Evolutionary conservation across 305 asterid species (phyloP), one percentile per base, ranked within the genome.

Genomic region (Fraxinus floribunda): DNA sequence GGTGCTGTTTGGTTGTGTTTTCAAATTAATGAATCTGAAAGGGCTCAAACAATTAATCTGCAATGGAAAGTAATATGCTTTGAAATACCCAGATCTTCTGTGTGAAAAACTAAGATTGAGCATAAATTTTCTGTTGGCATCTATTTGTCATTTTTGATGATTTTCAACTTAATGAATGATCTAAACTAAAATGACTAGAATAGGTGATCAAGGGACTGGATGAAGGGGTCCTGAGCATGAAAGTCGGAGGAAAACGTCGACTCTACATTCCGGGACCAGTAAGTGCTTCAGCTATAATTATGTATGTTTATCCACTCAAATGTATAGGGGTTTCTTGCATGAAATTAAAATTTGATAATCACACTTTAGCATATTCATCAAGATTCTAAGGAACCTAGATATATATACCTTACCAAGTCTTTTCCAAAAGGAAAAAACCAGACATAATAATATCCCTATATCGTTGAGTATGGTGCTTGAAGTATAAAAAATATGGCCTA

Each of bases 171-270:
- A 39, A 22, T 0, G 35, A 62, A 38, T 35, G 35, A 29, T 71
- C 70, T 35, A 10, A 70, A 75, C 75, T 75, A 44, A 75, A 79
- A 83, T 71, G 82, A 16, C 39, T 52, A 52, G 82, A 79, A 83
- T 76, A 95, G 99, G 97, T 94, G 39, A 88, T 95, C 84, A 95
- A 95, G 91, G 99, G 99, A 78, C 90, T 95, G 26, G 99, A 95
- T 39, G 99, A 95, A 90, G 99, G 98, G 73, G 86, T 95, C 80
- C 90, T 95, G 71, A 92, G 90, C 90, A 95, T 95, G 99, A 95
- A 93, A 90, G 94, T 85, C 16, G 99, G 99, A 80, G 99, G 98
- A 79, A 91, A 90, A 86, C 97, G 99, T 10, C 90, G 99, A 82
- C 86, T 95, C 81, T 95, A 89, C 88, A 89, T 95, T 78, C 99